Percentiles rank a stretch among this genome's conserved stretches.
phyloP scores from a whole-genome alignment of 2,329 filamentous ascomycete genomes.

The Arthrinium puccinioides region DNA sequence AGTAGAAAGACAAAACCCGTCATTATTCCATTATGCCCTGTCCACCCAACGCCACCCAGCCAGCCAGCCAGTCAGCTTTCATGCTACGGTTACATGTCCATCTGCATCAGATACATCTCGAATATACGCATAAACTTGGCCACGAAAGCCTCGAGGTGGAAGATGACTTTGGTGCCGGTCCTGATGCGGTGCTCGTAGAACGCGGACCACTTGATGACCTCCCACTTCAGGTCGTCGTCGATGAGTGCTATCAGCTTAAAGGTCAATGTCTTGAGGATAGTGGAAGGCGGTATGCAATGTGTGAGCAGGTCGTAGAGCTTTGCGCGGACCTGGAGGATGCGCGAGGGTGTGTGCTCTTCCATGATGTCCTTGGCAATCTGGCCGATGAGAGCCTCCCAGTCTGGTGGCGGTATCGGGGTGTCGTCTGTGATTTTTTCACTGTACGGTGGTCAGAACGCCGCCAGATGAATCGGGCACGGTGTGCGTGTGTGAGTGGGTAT shows the following conservation, averaged over 20 bases:
- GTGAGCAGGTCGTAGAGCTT: conserved; percentile 97
- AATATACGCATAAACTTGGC: conserved; percentile 97
- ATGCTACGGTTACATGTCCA: conserved; percentile 50
- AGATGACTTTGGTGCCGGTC: conserved; percentile 90
- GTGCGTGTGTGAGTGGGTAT: conserved; percentile 1
- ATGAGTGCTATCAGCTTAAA: conserved; percentile 86
- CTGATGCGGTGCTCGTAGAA: conserved; percentile 96
- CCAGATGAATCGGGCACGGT: no score
- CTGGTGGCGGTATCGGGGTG: conserved; percentile 86
- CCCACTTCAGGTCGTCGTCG: conserved; percentile 82
- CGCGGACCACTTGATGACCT: conserved; percentile 91
- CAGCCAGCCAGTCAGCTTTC: no score
- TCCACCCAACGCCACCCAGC: no score
- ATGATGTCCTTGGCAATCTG: conserved; percentile 92
- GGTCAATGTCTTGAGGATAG: conserved; percentile 87
- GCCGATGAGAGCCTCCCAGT: conserved; percentile 89
- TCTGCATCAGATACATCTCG: conserved; percentile 86
- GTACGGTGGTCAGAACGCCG: conserved; percentile 13
- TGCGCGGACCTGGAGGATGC: conserved; percentile 79
- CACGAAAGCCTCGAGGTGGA: conserved; percentile 96
- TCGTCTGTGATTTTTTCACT: conserved; percentile 86
- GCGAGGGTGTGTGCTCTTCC: conserved; percentile 82
- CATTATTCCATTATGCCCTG: no score
- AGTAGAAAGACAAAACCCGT: no score
- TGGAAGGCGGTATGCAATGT: conserved; percentile 93